Base-by-base conservation (phyloP, 164 flowering plant genomes). In the Platanus orientalis region DNA sequence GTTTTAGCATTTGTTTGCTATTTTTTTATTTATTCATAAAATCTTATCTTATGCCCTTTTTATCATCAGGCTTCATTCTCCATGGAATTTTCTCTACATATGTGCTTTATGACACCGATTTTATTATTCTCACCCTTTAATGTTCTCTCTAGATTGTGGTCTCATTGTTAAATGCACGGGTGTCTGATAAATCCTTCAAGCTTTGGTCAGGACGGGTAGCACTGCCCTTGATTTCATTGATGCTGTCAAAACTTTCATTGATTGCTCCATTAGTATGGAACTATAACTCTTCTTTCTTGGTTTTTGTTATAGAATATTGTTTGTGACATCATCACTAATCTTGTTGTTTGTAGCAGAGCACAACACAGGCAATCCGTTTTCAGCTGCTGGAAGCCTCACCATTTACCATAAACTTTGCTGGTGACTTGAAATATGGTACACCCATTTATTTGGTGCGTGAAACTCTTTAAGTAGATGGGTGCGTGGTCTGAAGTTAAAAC, bases 381-480 rank as follows among this genome's bases (percentile, higher is more conserved):
- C 99, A 94, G 83, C 83, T 91, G 63, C 77, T 94, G 66, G 83
- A 82, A 69, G 97, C 97, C 48, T 81, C 93, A 44, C 96, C 97
- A 2, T 79, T 62, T 52, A 52, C 71, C 61, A 80, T 94, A 45
- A 75, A 81, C 78, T 87, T 86, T 63, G 72, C 92, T 74, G 97
- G 93, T 69, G 97, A 94, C 77, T 75, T 94, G 71, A 93, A 93
- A 79, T 89, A 76, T 77, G 86, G 98, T 94, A 87, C 57, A 73
- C 57, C 36, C 20, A 21, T 25, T 61, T 26, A 27, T 28, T 61
- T 48, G 14, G 17, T 29, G 54, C 27, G 28, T 40, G 24, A 54
- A 55, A 49, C 13, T 54, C 27, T 28, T 45, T 40, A n/a, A 19
- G 24, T 63, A 20, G 23, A 36, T 42, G 11, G 29, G 17, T 53